Evolutionary conservation across 169 alveolate genomes (phyloP), one percentile per base, ranked within the genome.

Genomic region (Plasmodium malariae): DNA sequence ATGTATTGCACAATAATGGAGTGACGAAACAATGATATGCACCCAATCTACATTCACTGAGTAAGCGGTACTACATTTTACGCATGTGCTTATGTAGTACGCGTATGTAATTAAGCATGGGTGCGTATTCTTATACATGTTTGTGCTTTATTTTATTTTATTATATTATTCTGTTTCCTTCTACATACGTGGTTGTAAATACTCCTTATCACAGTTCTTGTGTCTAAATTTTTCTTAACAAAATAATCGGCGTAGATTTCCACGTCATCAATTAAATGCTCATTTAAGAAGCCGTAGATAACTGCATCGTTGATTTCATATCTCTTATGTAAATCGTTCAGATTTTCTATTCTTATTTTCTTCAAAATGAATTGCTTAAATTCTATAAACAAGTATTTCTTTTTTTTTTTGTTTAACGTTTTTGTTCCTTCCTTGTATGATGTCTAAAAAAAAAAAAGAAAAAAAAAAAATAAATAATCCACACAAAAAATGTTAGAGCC

Each of bases 231-330:
- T 71, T 65, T 63, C 57, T 80, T 80, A 9, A 19, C 48, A 65
- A 80, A 80, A 67, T 80, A 80, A 17, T 67, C 90, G 24, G 80
- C 78, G 30, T 80, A 80, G 55, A 26, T 24, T n/a, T 80, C 90
- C 70, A 80, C 83, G 30, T 80, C 83, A 12, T 80, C 62, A 37
- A 67, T 63, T 34, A 80, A 21, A 49, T 65, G 83, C 0, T 80
- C 90, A 37, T 17, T 14, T 19, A 80, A 54, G 30, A 32, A 80
- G 4, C 57, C 90, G 51, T 80, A 80, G 32, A 80, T 80, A 65
- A 65, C 19, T 37, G 43, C 48, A 14, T 55, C 62, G 3, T n/a
- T 30, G 17, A 80, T 67, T 65, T 80, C 69, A 32, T 40, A 55
- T 40, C 49, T 67, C 5, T 59, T 80, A 14, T 80, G 83, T 55